A percentile compares a stretch with the other conserved stretches of the same genome.
These are phyloP conservation scores for Lactarius deliciosus DNA, from an alignment of 768 basidiomycete species.

Conservation along the genomic window DNA sequence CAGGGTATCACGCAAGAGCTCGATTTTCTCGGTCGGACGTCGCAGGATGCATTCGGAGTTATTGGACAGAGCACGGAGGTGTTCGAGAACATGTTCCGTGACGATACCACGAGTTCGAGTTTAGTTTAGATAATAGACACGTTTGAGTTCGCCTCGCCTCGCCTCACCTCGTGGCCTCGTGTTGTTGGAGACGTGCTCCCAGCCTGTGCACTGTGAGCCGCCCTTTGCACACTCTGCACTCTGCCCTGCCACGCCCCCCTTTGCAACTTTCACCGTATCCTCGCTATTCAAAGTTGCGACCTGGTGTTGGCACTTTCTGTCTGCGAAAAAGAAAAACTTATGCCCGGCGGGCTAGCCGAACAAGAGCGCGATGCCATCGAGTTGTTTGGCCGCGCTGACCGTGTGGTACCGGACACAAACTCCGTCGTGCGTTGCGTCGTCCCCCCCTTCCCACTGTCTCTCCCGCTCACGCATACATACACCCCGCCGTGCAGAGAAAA, in stretches of 20 bases:
- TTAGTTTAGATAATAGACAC: background rate
- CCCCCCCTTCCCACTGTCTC: slow-evolving; percentile 9
- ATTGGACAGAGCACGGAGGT: slow-evolving; percentile 80
- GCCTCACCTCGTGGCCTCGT: background rate
- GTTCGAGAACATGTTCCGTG: slow-evolving; percentile 75
- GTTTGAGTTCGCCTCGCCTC: background rate
- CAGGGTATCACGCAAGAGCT: slow-evolving; percentile 90
- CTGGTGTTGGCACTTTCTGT: background rate
- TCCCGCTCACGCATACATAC: slow-evolving; percentile 4
- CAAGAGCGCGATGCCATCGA: slow-evolving; percentile 42
- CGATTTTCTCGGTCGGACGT: slow-evolving; percentile 71
- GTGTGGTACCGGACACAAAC: slow-evolving; percentile 41
- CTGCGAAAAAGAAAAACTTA: background rate
- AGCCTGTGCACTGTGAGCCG: background rate
- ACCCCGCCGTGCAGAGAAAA: slow-evolving; percentile 43
- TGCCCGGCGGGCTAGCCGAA: slow-evolving; percentile 31
- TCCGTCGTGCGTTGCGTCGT: slow-evolving; percentile 38
- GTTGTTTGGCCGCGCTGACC: slow-evolving; percentile 47
- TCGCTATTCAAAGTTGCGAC: background rate
- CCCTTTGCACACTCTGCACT: background rate
- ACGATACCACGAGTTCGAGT: slow-evolving; percentile 5
- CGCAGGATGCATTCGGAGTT: slow-evolving; percentile 91
- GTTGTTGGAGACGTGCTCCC: too few relatives aligned
- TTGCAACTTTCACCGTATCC: background rate
- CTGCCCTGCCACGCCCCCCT: background rate